Evolutionary conservation across 2,329 filamentous ascomycete species (phyloP).

Genomic region (Clonostachys rosea): DNA sequence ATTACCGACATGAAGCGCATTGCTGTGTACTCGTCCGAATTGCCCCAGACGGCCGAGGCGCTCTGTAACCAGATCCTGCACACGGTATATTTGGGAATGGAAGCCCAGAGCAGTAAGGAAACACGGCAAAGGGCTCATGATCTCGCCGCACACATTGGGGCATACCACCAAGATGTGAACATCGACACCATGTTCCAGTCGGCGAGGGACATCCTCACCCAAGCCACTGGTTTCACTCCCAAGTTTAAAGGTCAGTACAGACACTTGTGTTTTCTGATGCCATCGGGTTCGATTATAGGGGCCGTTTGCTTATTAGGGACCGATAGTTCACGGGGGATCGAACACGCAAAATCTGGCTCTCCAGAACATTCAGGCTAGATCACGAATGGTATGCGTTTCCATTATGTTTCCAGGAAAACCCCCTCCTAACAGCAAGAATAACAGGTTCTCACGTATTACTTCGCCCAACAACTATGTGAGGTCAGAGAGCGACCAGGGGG

Average conservation of each 20-base stretch:
- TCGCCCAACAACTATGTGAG: conserved; percentile 56
- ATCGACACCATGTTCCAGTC: conserved; percentile 40
- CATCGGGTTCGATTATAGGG: too few relatives aligned
- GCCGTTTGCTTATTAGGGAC: too few relatives aligned
- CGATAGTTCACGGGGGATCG: conserved; percentile 48
- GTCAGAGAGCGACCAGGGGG: conserved; percentile 48
- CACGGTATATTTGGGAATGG: conserved; percentile 15
- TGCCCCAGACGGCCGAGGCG: conserved; percentile 51
- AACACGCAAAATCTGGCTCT: conserved; percentile 55
- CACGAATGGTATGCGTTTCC: conserved; percentile 42
- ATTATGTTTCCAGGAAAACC: too few relatives aligned
- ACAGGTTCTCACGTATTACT: conserved; percentile 47
- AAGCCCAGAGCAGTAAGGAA: too few relatives aligned
- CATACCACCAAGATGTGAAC: conserved; percentile 5
- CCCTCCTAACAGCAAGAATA: too few relatives aligned
- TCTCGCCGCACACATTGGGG: conserved; percentile 3
- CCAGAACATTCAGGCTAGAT: conserved; percentile 65
- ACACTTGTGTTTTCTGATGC: too few relatives aligned
- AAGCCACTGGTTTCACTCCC: conserved; percentile 17
- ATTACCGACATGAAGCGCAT: too few relatives aligned
- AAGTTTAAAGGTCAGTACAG: conserved; percentile 18
- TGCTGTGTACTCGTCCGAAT: too few relatives aligned
- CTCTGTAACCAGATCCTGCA: conserved; percentile 35
- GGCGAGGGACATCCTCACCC: conserved; percentile 27
- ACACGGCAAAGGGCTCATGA: too few relatives aligned